Evolutionary conservation across 352 stramenopile species (phyloP).

Genomic region (Achlya hypogyna): DNA sequence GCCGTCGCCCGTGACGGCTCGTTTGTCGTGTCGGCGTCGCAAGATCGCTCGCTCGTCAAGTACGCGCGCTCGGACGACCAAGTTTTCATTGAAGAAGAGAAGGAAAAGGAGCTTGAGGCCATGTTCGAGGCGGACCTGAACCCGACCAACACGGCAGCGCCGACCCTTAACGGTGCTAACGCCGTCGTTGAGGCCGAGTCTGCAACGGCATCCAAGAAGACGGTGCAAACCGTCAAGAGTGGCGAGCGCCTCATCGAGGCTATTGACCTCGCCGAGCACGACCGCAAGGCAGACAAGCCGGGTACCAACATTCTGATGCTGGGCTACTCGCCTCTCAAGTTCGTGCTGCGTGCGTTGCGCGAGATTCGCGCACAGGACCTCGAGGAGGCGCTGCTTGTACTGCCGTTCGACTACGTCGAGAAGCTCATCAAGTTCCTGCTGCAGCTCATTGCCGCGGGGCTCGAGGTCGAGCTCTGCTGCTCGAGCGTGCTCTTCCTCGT

Average conservation of each 20-base stretch:
- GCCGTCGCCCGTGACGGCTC: conserved; percentile 87
- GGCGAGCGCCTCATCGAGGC: conserved; percentile 92
- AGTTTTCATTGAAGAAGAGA: conserved; percentile 98
- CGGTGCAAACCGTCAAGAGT: conserved; percentile 85
- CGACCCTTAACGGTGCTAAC: conserved; percentile 36
- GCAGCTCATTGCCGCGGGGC: conserved; percentile 73
- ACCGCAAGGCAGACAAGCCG: conserved; percentile 79
- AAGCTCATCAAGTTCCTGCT: conserved; percentile 89
- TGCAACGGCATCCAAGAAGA: conserved; percentile 86
- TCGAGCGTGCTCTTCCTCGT: conserved; percentile 66
- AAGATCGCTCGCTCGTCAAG: conserved; percentile 95
- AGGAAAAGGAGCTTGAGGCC: conserved; percentile 91
- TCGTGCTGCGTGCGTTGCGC: conserved; percentile 90
- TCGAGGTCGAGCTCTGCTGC: conserved; percentile 91
- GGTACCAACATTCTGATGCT: conserved; percentile 90
- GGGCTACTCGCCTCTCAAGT: conserved; percentile 89
- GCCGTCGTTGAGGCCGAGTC: conserved; percentile 41
- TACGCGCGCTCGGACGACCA: conserved; percentile 94
- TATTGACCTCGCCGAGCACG: conserved; percentile 87
- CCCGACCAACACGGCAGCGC: conserved; percentile 59
- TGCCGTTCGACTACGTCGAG: conserved; percentile 95
- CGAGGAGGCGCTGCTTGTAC: conserved; percentile 95
- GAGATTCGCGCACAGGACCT: conserved; percentile 91
- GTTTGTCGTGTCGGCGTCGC: conserved; percentile 92
- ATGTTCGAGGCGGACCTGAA: conserved; percentile 92